Evolutionary conservation across 1,284 basidiomycete genomes (phyloP).

Genomic region (Leccinum variabile): DNA sequence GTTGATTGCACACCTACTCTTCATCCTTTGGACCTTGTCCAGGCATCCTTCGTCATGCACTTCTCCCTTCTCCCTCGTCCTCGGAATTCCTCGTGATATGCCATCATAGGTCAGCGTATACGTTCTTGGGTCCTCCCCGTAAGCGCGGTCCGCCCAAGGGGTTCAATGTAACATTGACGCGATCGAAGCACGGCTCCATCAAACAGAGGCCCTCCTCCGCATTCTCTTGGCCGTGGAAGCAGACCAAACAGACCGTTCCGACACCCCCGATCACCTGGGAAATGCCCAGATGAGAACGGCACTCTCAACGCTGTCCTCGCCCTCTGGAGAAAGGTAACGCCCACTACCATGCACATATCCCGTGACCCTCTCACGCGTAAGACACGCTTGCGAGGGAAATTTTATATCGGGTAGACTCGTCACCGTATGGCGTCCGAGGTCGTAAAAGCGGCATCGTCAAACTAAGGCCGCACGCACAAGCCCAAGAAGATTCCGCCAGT

Average conservation of each 20-base stretch:
- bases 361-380: conserved; percentile 34
- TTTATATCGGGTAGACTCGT: conserved; percentile 71
- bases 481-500: conserved; percentile 24
- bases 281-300: conserved; percentile 15
- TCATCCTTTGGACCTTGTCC: background rate
- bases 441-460: conserved; percentile 42
- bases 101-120: conserved; percentile 40
- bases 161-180: conserved; percentile 91
- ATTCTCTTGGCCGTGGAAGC: conserved; percentile 71
- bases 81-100: background rate
- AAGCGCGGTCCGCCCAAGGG: conserved; percentile 72
- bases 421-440: conserved; percentile 71
- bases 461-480: conserved; percentile 26
- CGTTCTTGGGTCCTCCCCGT: conserved; percentile 58
- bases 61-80: background rate
- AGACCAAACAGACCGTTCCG: conserved; percentile 56
- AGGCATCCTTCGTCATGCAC: background rate
- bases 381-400: conserved; percentile 75
- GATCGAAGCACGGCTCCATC: conserved; percentile 83
- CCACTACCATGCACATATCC: background rate
- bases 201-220: conserved; percentile 82
- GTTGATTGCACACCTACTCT: background rate
- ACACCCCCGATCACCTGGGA: conserved; percentile 44
- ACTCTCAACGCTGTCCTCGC: conserved; percentile 22
- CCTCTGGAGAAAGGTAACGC: conserved; percentile 30